Evolutionary conservation across 2,329 filamentous ascomycete genomes (phyloP).

Genomic region (Blumeria graminis): DNA sequence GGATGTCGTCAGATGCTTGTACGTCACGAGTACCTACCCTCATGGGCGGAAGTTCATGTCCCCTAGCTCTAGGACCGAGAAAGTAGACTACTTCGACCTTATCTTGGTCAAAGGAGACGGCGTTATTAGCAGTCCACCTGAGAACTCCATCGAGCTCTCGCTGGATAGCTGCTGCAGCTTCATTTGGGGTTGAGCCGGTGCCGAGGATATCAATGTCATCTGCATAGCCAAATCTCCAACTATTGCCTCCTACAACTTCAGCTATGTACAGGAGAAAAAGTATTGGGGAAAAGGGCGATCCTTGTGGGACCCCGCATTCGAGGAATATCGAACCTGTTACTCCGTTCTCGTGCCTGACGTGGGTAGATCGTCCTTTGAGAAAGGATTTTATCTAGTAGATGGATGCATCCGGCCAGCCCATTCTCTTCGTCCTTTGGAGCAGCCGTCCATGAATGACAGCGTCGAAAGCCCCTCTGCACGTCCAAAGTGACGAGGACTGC

Average conservation of each 20-base stretch:
- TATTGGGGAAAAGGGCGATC: not conserved
- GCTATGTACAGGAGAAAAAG: not conserved
- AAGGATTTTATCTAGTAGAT: not conserved
- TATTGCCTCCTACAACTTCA: not conserved
- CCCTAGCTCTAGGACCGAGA: no score
- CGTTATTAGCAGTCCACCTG: not conserved
- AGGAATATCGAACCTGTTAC: not conserved
- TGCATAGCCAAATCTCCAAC: not conserved
- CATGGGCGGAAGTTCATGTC: no score
- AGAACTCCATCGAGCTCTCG: not conserved
- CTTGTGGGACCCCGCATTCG: not conserved
- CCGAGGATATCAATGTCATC: not conserved
- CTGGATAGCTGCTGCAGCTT: not conserved
- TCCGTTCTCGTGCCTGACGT: not conserved
- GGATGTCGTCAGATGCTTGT: no score
- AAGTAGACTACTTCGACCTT: not conserved
- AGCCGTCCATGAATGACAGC: not conserved
- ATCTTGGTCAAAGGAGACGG: not conserved
- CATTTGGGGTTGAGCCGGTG: not conserved
- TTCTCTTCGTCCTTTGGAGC: not conserved
- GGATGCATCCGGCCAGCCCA: not conserved
- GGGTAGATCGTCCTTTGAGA: not conserved
- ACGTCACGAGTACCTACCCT: no score
- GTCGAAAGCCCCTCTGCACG: no score
- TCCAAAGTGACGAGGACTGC: no score